Evolutionary conservation across 306 rosid genomes (phyloP).

Genomic region (Glycine soja): DNA sequence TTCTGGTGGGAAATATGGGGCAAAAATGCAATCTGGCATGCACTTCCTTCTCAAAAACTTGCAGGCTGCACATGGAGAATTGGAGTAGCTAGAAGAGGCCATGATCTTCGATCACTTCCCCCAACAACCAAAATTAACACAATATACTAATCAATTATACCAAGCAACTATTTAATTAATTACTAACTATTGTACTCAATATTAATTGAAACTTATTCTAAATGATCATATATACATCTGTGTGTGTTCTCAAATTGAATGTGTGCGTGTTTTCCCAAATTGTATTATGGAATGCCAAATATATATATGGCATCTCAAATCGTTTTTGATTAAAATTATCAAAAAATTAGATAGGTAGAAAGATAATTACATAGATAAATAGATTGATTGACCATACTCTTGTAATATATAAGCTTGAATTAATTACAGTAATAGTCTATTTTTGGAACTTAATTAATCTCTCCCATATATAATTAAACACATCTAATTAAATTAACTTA

Average conservation of each 20-base stretch:
- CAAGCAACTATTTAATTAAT: neutral
- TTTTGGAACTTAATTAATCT: conserved; percentile 17
- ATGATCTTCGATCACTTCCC: conserved; percentile 34
- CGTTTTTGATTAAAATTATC: no score
- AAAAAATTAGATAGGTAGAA: neutral
- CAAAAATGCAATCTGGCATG: conserved; percentile 78
- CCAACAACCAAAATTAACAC: neutral
- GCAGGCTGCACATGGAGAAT: conserved; percentile 96
- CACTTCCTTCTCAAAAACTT: conserved; percentile 87
- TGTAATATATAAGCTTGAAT: neutral
- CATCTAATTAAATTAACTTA: conserved; percentile 15
- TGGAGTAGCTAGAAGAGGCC: conserved; percentile 75
- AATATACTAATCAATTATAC: neutral
- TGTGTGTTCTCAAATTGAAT: neutral
- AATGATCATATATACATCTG: neutral
- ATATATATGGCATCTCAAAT: neutral
- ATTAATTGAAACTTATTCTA: neutral
- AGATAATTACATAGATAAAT: neutral
- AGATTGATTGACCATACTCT: neutral
- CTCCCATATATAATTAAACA: neutral
- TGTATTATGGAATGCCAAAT: neutral
- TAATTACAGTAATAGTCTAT: neutral
- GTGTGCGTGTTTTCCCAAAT: neutral
- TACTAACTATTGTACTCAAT: neutral
- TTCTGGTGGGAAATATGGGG: conserved; percentile 88